These are phyloP conservation scores for Paulownia fortunei DNA, from an alignment of 257 asterid species.

Conservation along the genomic window DNA sequence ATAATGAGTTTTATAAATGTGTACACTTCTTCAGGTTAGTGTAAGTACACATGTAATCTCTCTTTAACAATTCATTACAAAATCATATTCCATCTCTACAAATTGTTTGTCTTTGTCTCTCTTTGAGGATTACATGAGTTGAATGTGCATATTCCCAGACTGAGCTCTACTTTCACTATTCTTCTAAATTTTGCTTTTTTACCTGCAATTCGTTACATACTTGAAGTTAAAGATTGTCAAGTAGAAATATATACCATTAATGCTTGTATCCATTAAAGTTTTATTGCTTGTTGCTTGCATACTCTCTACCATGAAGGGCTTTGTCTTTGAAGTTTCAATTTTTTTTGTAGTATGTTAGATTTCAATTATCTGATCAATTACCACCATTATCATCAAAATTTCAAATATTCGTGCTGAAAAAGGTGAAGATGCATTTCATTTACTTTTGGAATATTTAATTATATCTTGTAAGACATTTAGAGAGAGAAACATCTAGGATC, in stretches of 20 bases:
- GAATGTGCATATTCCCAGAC: background rate
- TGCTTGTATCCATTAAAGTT: background rate
- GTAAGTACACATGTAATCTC: background rate
- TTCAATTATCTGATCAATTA: background rate
- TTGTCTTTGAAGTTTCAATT: background rate
- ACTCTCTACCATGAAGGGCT: background rate
- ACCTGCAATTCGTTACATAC: background rate
- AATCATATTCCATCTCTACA: background rate
- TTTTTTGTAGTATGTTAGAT: background rate
- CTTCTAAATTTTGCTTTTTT: background rate
- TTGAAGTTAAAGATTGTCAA: background rate
- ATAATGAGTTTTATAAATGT: background rate
- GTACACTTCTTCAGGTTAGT: background rate
- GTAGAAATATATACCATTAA: background rate
- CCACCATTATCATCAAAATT: background rate
- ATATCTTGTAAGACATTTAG: background rate
- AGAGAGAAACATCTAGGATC: background rate
- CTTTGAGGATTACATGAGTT: background rate
- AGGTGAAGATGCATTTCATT: background rate
- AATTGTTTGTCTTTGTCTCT: background rate
- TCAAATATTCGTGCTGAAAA: background rate
- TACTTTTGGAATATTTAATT: background rate
- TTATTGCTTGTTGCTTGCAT: background rate
- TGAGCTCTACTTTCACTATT: background rate
- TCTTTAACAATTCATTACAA: background rate